These are phyloP conservation scores for Blastobotrys persicus DNA, from an alignment of 1,139 yeast species.

Conservation along the genomic window DNA sequence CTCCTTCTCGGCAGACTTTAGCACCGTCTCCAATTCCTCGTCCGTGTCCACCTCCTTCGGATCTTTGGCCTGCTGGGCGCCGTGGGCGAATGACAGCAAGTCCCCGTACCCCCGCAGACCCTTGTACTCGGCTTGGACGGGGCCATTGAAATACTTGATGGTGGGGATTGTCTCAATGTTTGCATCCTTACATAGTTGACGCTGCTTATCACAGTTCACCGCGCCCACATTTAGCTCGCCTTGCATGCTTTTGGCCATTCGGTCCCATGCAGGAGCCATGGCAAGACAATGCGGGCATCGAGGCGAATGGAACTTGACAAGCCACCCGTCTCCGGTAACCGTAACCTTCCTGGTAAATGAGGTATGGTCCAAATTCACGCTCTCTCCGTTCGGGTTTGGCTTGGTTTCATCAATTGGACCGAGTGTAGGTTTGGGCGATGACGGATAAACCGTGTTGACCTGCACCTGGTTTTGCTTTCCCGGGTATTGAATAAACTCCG, in stretches of 20 bases:
- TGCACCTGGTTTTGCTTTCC: slow-evolving; percentile 13
- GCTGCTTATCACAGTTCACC: slow-evolving; percentile 40
- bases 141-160: slow-evolving; percentile 35
- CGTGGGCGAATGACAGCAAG: slow-evolving; percentile 34
- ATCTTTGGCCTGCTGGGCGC: slow-evolving; percentile 31
- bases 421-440: slow-evolving; percentile 15
- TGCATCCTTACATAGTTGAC: slow-evolving; percentile 36
- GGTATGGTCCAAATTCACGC: slow-evolving; percentile 25
- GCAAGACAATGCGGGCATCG: slow-evolving; percentile 40
- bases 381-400: slow-evolving; percentile 28
- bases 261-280: slow-evolving; percentile 40
- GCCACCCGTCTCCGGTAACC: slow-evolving; percentile 37
- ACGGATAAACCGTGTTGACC: slow-evolving; percentile 22
- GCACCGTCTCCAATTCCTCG: slow-evolving; percentile 27
- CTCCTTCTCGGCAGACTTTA: slow-evolving; percentile 13
- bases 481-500: slow-evolving; percentile 20
- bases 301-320: slow-evolving; percentile 43
- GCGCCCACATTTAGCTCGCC: slow-evolving; percentile 41
- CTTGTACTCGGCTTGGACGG: slow-evolving; percentile 33
- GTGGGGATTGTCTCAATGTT: slow-evolving; percentile 34
- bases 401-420: slow-evolving; percentile 15
- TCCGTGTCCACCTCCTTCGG: slow-evolving; percentile 30
- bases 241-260: slow-evolving; percentile 35
- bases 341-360: slow-evolving; percentile 26
- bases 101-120: slow-evolving; percentile 38